Base-by-base conservation (phyloP, 2,329 filamentous ascomycete species). In the Ophiosphaerella narmari region DNA sequence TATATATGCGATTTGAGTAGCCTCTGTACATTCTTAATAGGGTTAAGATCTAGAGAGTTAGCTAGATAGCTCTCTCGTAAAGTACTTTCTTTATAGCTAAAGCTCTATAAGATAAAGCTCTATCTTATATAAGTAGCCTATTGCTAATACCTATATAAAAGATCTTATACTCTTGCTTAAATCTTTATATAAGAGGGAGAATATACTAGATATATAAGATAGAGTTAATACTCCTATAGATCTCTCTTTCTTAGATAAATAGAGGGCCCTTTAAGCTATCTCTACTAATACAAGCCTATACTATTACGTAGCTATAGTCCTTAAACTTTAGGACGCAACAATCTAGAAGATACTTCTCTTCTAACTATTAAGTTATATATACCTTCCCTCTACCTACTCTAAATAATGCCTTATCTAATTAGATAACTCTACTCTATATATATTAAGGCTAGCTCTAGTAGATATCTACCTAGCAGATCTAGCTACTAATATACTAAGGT, bases 231-330 rank as follows among this genome's bases (percentile, higher is more conserved):
- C 37, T 44, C 5, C 33, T 16, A 40, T 26, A 26, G 4, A 13
- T 9, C 9, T 39, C 23, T n/a, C 33, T 4, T 23, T 49, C 39
- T 18, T 24, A 43, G 5, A 49, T 49, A n/a, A 48, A 32, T 4
- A 48, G 23, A 48, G 38, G 46, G 13, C 32, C 39, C 18, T 48
- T 48, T 43, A 32, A 49, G 24, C 46, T 36, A 39, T 43, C 46
- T 21, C 39, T 23, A 23, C 40, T 36, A 23, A 49, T 43, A 43
- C 18, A 49, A 6, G 40, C 46, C 46, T 32, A 49, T 5, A 43
- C 18, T 18, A 18, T 18, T 18, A 18, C 26, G 7, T 37, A 26
- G 4, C 43, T 21, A 16, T 21, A 39, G 12, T 43, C 32, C 23
- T 43, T 43, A 36, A 43, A 49, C 35, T 39, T 49, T 31, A 33